phyloP scores from a whole-genome alignment of 2,329 filamentous ascomycete species.

The Stachybotrys chlorohalonatus region DNA sequence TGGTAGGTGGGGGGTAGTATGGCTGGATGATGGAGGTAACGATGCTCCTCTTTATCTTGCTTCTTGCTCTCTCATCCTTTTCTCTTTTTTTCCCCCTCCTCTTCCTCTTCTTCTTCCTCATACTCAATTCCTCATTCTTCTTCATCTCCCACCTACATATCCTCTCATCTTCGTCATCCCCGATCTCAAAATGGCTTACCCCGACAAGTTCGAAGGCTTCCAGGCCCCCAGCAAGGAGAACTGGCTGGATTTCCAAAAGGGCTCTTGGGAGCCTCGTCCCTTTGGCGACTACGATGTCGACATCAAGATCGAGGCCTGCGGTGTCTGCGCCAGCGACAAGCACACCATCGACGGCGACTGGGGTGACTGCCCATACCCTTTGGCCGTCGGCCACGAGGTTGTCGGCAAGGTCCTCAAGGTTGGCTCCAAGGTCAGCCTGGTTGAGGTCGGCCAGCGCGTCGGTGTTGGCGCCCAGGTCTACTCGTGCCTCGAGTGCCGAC shows the following conservation, averaged over 20 bases:
- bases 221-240: slow-evolving; percentile 45
- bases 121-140: background rate
- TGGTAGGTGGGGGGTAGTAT: background rate
- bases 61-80: slow-evolving; percentile 1
- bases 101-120: background rate
- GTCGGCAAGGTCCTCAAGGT: slow-evolving; percentile 60
- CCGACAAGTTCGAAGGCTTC: slow-evolving; percentile 53
- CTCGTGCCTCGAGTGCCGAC: slow-evolving; percentile 37
- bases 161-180: background rate
- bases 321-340: slow-evolving; percentile 64
- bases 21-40: background rate
- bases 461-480: slow-evolving; percentile 48
- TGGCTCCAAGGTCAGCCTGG: slow-evolving; percentile 38
- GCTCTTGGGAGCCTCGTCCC: slow-evolving; percentile 73
- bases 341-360: slow-evolving; percentile 64
- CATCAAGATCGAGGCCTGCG: slow-evolving; percentile 75
- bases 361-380: slow-evolving; percentile 52
- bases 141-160: background rate
- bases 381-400: slow-evolving; percentile 65
- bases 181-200: slow-evolving; percentile 26
- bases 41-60: slow-evolving; percentile 2
- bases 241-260: slow-evolving; percentile 56
- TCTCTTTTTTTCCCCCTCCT: background rate
- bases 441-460: slow-evolving; percentile 49
- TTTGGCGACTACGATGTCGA: slow-evolving; percentile 84